Evolutionary conservation across 768 basidiomycete genomes (phyloP), one percentile per base, ranked within the genome.

Genomic region (Gymnopilus dilepis): DNA sequence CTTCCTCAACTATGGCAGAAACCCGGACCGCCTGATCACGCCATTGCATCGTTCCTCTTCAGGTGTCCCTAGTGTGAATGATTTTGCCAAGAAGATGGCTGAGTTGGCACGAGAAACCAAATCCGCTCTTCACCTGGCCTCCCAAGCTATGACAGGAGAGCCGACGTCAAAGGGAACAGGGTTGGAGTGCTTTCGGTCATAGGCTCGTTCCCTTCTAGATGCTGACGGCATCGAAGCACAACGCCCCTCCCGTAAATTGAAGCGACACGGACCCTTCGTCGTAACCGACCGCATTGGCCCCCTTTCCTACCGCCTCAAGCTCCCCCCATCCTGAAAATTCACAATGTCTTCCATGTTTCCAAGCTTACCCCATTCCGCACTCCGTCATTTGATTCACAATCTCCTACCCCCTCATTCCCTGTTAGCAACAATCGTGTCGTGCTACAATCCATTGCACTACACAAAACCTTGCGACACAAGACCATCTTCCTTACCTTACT

Each of bases 231-330:
- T 75, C 6, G 34, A 30, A 1, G 63, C 62, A 0, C 40, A 59
- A 0, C 51, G 59, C 3, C 73, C 70, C 2, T 55, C 60, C 5
- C 60, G 64, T 38, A 74, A 71, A 52, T 56, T 73, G 3, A 60
- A 67, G 54, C 28, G 61, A 17, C 52, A 56, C 33, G 72, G 75
- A 7, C 75, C 73, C 0, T 76, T 72, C 66, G 60, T 60, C 26
- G 56, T 76, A 12, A 28, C 59, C 0, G 48, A 62, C n/a, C 52
- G 61, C 11, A 45, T 69, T 40, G 67, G 71, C 1, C 6, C 28
- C 0, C 52, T 43, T 8, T 50, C 70, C 0, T 76, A 68, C 34
- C 26, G 59, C 4, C 60, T 75, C 1, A 15, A 60, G 24, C 59
- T 74, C 0, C 74, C 73, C 0, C 21, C 59, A 1, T 31, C 61